These are phyloP conservation scores for Cucurbita ficifolia DNA, from an alignment of 306 rosid species.

Conservation along the genomic window DNA sequence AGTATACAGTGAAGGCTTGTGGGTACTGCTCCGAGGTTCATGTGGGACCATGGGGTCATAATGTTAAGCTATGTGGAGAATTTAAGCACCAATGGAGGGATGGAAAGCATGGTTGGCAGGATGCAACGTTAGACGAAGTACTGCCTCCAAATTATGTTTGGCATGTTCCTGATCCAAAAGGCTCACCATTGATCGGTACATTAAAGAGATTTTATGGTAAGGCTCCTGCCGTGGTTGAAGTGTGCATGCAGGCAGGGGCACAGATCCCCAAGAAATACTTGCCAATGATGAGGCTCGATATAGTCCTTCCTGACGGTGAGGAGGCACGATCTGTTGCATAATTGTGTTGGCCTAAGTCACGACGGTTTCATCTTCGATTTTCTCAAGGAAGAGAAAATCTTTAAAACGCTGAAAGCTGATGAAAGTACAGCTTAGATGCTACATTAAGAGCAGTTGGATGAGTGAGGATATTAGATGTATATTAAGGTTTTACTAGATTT, in stretches of 20 bases:
- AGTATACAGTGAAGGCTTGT: slow-evolving; percentile 77
- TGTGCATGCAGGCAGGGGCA: slow-evolving; percentile 90
- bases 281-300: slow-evolving; percentile 97
- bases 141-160: slow-evolving; percentile 84
- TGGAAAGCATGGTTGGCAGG: slow-evolving; percentile 99
- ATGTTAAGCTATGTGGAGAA: slow-evolving; percentile 80
- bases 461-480: background rate
- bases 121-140: slow-evolving; percentile 73
- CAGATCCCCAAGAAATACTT: slow-evolving; percentile 38
- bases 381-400: background rate
- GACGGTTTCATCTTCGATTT: background rate
- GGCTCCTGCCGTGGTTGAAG: slow-evolving; percentile 82
- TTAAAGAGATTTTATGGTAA: slow-evolving; percentile 72
- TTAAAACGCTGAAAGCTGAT: background rate
- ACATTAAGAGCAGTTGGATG: background rate
- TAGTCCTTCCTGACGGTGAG: slow-evolving; percentile 66
- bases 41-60: slow-evolving; percentile 99
- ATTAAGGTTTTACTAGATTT: background rate
- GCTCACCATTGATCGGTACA: slow-evolving; percentile 49
- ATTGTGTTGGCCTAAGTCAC: background rate
- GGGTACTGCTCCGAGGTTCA: slow-evolving; percentile 97
- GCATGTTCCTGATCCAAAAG: slow-evolving; percentile 66
- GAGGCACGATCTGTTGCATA: slow-evolving; percentile 55
- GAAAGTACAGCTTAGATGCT: background rate
- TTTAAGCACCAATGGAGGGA: slow-evolving; percentile 99